Evolutionary conservation across 2,329 filamentous ascomycete species (phyloP), one percentile per base, ranked within the genome.

Genomic region (Nothophaeocryptopus gaeumannii): DNA sequence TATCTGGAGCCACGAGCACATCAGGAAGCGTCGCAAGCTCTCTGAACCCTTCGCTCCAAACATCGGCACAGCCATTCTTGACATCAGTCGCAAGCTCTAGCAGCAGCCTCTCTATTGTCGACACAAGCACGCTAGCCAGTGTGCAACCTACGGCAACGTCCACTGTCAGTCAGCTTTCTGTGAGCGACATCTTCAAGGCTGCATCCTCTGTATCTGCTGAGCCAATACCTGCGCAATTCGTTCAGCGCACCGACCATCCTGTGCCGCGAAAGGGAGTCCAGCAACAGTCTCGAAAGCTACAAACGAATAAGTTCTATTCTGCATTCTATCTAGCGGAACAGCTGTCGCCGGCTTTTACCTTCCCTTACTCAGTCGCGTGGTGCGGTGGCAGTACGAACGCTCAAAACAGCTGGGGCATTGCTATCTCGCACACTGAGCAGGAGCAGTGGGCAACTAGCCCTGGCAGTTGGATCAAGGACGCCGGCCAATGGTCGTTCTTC

Each of bases 321-420:
- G 93, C 93, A 62, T 82, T 93, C 55, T 89, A 89, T 67, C 75
- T 96, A 0, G 86, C 83, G 4, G 78, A 77, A 37, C 89, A 95
- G 67, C 80, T 76, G 4, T 78, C 79, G 5, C 79, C 85, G 0
- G 77, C 84, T 0, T 96, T 85, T 70, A 84, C 86, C 0, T 85
- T 90, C 63, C 91, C 74, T 3, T 77, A 76, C 53, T 70, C 67
- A 1, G 54, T 78, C 0, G 63, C 66, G 48, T 77, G 74, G 74
- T 61, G 67, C 1, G 72, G 72, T 39, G 72, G 70, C 67, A 39
- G 32, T 5, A 42, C 45, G 8, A 37, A 42, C 14, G 45, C 43
- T 5, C 11, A 75, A 80, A 72, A 74, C 40, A 89, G 86, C 65
- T 95, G 82, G 77, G 92, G 92, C 31, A 77, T 97, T 70, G 75